A percentile compares a stretch with the other conserved stretches of the same genome.
Conservation (phyloP, 2,329 filamentous ascomycete genomes). For the Talaromyces sp. region DNA sequence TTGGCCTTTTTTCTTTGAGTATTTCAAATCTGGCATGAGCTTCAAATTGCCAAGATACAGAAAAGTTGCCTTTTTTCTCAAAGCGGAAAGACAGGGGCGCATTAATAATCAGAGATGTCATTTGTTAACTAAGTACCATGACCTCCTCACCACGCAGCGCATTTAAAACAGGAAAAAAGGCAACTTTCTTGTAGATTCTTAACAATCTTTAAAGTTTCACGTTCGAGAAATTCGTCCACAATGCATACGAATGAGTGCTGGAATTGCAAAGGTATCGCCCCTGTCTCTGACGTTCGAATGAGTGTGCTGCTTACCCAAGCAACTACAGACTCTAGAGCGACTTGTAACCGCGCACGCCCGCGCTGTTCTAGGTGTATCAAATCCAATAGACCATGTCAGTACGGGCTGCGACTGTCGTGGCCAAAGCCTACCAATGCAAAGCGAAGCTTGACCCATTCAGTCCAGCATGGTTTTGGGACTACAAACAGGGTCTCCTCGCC, state of each 20-base stretch:
- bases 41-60: conserved; percentile 8
- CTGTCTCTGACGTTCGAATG: neutral
- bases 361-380: conserved; percentile 13
- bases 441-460: conserved; percentile 12
- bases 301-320: neutral
- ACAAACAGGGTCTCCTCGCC: conserved; percentile 11
- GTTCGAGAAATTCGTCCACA: neutral
- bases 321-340: conserved; percentile 5
- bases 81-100: conserved; percentile 6
- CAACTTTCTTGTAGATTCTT: conserved; percentile 12
- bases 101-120: conserved; percentile 8
- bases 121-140: neutral
- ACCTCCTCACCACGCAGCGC: neutral
- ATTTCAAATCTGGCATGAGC: conserved; percentile 1
- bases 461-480: conserved; percentile 7
- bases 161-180: neutral
- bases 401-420: conserved; percentile 13
- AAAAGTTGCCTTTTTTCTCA: conserved; percentile 11
- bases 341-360: conserved; percentile 12
- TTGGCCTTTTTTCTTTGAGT: neutral
- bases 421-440: conserved; percentile 16
- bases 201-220: neutral
- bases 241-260: conserved; percentile 12
- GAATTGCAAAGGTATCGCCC: conserved; percentile 6
- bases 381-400: conserved; percentile 14